Evolutionary conservation across 768 basidiomycete species (phyloP).

Genomic region (Lactarius evosmus): DNA sequence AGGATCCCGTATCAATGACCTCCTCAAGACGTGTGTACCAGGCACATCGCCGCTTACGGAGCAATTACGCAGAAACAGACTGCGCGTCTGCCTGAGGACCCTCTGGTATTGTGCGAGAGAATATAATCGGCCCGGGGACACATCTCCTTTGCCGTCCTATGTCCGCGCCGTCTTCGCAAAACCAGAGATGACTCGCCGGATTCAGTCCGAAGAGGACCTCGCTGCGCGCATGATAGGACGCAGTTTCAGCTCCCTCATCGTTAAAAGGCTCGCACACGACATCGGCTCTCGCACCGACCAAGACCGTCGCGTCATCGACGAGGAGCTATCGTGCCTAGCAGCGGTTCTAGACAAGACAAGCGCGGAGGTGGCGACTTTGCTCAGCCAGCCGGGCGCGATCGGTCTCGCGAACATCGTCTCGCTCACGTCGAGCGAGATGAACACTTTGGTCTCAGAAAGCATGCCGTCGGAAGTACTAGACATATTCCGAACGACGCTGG

Average conservation of each 20-base stretch:
- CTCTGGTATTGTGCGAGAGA: constrained; percentile 16
- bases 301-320: not conserved
- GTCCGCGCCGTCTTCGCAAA: not conserved
- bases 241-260: constrained; percentile 1
- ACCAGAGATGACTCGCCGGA: not conserved
- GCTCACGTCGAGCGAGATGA: not conserved
- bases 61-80: constrained; percentile 3
- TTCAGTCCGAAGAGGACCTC: not conserved
- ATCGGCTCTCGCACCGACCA: not conserved
- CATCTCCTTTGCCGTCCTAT: not conserved
- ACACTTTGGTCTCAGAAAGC: not conserved
- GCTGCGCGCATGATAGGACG: not conserved
- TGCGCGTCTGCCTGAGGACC: constrained; percentile 8
- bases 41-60: constrained; percentile 2
- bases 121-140: not conserved
- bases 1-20: constrained; percentile 6
- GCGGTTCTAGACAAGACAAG: not conserved
- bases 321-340: too few relatives aligned
- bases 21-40: constrained; percentile 7
- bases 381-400: not conserved
- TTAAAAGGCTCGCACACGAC: not conserved
- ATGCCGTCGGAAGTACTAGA: not conserved
- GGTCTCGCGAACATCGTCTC: not conserved
- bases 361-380: not conserved
- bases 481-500: not conserved